A percentile compares a stretch with the other conserved stretches of the same genome.
phyloP scores from a whole-genome alignment of 352 stramenopile species.

The Halophytophthora polymorphica region DNA sequence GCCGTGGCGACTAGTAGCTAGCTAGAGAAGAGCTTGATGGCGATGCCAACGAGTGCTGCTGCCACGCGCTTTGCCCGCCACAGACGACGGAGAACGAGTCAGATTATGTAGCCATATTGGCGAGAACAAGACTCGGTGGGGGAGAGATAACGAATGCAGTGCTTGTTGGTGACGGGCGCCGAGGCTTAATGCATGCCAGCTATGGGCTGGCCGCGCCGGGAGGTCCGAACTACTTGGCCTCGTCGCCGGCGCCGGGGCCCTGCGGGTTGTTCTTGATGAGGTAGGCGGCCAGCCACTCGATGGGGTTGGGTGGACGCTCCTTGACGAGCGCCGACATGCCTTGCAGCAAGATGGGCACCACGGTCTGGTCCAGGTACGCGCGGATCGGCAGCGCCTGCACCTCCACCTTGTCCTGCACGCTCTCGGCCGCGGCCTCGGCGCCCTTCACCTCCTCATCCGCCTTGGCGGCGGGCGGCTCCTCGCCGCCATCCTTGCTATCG shows the following conservation, averaged over 20 bases:
- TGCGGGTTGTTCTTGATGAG: slow-evolving; percentile 97
- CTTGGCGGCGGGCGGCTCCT: slow-evolving; percentile 26
- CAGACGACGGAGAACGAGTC: no score
- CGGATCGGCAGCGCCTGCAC: slow-evolving; percentile 94
- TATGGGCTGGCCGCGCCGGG: no score
- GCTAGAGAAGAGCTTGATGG: slow-evolving; percentile 22
- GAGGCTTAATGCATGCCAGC: no score
- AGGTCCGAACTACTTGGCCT: slow-evolving; percentile 63
- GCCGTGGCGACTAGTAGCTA: slow-evolving; percentile 37
- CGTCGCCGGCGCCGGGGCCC: slow-evolving; percentile 38
- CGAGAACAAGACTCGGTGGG: no score
- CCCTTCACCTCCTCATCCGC: slow-evolving; percentile 45
- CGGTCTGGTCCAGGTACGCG: slow-evolving; percentile 97
- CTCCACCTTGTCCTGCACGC: slow-evolving; percentile 88
- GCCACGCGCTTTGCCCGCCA: no score
- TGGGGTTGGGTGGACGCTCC: slow-evolving; percentile 94
- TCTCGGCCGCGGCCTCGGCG: slow-evolving; percentile 70
- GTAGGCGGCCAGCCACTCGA: slow-evolving; percentile 96
- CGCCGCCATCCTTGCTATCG: slow-evolving; percentile 19
- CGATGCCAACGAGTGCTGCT: background rate
- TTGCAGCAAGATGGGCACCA: slow-evolving; percentile 98
- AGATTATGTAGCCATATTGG: no score
- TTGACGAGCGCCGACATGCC: slow-evolving; percentile 98
- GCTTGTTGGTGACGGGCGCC: no score
- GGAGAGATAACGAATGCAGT: no score